phyloP scores from a whole-genome alignment of 768 basidiomycete genomes.

The Fomitopsis serialis region DNA sequence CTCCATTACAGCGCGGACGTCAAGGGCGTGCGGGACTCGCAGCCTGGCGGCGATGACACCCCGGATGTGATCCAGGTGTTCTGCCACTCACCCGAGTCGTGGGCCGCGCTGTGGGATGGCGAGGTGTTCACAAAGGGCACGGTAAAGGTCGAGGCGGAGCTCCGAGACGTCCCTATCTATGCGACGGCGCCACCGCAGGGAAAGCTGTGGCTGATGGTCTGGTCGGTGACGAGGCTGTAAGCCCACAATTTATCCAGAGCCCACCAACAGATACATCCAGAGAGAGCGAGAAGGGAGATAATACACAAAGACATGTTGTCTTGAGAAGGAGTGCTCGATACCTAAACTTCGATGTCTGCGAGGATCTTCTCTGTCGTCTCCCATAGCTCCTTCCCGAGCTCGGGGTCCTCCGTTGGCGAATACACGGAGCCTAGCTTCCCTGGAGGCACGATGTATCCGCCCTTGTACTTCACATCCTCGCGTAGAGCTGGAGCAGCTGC shows the following conservation, averaged over 20 bases:
- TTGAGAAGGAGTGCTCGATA: background rate
- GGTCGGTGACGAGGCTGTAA: too few species aligned
- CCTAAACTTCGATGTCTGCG: constrained; percentile 4
- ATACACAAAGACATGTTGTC: too few species aligned
- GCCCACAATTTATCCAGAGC: too few species aligned
- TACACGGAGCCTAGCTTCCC: constrained; percentile 3
- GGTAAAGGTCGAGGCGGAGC: constrained; percentile 21
- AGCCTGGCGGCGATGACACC: too few species aligned
- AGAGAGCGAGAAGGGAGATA: too few species aligned
- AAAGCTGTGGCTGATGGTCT: too few species aligned
- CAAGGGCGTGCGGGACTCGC: background rate
- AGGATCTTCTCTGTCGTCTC: constrained; percentile 17
- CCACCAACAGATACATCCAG: too few species aligned
- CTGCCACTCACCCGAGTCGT: constrained; percentile 29
- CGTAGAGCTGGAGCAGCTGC: constrained; percentile 15
- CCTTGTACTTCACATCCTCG: constrained; percentile 6
- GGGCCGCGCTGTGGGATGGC: constrained; percentile 33
- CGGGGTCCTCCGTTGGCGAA: constrained; percentile 1
- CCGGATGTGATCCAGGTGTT: constrained; percentile 11
- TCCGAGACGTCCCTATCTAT: background rate
- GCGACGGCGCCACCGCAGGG: too few species aligned
- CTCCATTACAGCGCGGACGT: constrained; percentile 33
- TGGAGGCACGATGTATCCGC: constrained; percentile 10
- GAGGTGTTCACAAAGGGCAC: constrained; percentile 28
- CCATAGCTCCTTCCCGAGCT: constrained; percentile 17